Conservation (phyloP, 2,329 filamentous ascomycete species). For the Hirsutella minnesotensis region DNA sequence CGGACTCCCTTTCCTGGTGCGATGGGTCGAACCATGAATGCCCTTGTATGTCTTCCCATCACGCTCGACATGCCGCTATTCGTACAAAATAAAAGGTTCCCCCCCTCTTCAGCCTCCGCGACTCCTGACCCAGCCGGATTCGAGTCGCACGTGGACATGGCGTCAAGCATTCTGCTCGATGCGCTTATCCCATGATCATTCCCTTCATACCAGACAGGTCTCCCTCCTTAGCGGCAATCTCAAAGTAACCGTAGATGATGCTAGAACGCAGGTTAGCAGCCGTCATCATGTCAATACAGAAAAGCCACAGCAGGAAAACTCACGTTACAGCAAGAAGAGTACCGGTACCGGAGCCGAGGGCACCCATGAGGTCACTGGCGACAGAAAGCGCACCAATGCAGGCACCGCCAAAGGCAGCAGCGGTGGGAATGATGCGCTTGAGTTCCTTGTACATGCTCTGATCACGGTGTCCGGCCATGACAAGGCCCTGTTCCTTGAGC, state of each 20-base stretch:
- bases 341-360: constrained; percentile 92
- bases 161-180: neutral
- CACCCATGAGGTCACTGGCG: constrained; percentile 87
- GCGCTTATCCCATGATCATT: constrained; percentile 54
- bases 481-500: constrained; percentile 97
- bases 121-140: neutral
- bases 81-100: constrained; percentile 2
- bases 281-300: no score
- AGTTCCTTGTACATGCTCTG: constrained; percentile 99
- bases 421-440: constrained; percentile 97
- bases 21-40: constrained; percentile 1
- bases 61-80: constrained; percentile 1
- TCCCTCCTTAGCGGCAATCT: constrained; percentile 97
- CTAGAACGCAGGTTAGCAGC: constrained; percentile 32
- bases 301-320: constrained; percentile 31
- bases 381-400: constrained; percentile 98
- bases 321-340: constrained; percentile 97
- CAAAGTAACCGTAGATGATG: constrained; percentile 99
- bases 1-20: neutral
- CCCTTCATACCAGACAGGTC: constrained; percentile 76
- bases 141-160: neutral
- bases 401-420: constrained; percentile 94
- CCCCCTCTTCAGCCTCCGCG: neutral
- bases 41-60: constrained; percentile 1
- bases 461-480: constrained; percentile 98